Conservation (phyloP, 352 stramenopile species). For the Pelagophyceae sp. region DNA sequence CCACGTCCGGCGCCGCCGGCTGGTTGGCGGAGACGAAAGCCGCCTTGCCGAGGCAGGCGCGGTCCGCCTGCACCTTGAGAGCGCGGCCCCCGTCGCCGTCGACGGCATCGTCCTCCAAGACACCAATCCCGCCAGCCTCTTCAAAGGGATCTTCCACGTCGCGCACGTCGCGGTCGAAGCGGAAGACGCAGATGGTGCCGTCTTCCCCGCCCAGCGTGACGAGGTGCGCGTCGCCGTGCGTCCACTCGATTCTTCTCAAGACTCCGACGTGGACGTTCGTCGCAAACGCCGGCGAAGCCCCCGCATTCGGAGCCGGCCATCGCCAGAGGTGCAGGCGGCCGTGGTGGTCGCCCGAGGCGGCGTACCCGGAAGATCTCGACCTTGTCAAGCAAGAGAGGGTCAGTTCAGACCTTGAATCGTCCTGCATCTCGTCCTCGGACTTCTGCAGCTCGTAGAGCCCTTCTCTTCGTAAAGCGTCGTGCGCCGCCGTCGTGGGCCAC, state of each 20-base stretch:
- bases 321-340: not conserved
- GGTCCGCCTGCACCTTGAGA: not conserved
- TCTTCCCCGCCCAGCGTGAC: constrained; percentile 22
- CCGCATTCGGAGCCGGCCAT: not conserved
- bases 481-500: not conserved
- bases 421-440: not conserved
- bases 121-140: not conserved
- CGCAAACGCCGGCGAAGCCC: not conserved
- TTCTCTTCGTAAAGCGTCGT: not conserved
- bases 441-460: not conserved
- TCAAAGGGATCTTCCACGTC: not conserved
- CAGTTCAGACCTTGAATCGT: not conserved
- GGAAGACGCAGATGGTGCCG: constrained; percentile 23
- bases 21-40: not conserved
- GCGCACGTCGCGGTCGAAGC: not conserved
- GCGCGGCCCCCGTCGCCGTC: constrained; percentile 2
- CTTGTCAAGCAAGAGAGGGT: not conserved
- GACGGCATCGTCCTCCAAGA: not conserved
- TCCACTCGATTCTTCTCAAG: not conserved
- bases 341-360: not conserved
- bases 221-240: constrained; percentile 17
- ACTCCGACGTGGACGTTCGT: not conserved
- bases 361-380: not conserved
- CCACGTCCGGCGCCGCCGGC: too few relatives aligned
- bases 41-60: not conserved